A percentile compares a stretch with the other conserved stretches of the same genome.
Conservation (phyloP, 495 filamentous ascomycete genomes). For the Penicillium antarcticum region DNA sequence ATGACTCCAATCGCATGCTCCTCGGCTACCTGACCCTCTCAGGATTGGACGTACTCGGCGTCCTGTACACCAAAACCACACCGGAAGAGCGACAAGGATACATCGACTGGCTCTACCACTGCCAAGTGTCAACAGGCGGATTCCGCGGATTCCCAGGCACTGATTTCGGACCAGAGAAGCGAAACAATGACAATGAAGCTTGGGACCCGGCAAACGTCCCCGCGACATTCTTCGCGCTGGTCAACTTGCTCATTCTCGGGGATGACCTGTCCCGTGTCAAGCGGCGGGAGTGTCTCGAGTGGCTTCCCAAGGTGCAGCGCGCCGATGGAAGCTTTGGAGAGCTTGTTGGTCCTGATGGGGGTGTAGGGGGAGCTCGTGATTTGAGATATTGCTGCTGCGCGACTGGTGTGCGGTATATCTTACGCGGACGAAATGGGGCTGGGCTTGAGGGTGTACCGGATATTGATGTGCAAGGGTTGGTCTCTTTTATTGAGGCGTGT, state of each 20-base stretch:
- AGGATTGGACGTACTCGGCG: constrained; percentile 75
- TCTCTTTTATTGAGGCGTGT: constrained; percentile 65
- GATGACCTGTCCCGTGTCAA: constrained; percentile 69
- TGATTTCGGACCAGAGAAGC: constrained; percentile 47
- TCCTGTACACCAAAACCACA: constrained; percentile 53
- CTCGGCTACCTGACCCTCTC: constrained; percentile 84
- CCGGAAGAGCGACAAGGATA: constrained; percentile 57
- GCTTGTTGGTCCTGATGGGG: constrained; percentile 55
- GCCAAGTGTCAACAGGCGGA: constrained; percentile 70
- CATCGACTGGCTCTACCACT: constrained; percentile 69
- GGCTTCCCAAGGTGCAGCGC: constrained; percentile 76
- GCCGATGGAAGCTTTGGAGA: constrained; percentile 91
- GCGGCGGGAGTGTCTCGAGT: constrained; percentile 61
- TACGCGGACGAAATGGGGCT: constrained; percentile 55
- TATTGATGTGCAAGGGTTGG: constrained; percentile 68
- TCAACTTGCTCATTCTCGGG: constrained; percentile 68
- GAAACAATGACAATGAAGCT: constrained; percentile 43
- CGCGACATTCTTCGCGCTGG: constrained; percentile 83
- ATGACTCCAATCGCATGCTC: constrained; percentile 84
- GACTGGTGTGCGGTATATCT: constrained; percentile 74
- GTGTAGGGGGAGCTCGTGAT: constrained; percentile 74
- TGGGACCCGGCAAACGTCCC: constrained; percentile 83
- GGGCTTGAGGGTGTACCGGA: constrained; percentile 61
- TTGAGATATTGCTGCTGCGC: constrained; percentile 84
- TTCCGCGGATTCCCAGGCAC: constrained; percentile 79